phyloP scores from a whole-genome alignment of 2,329 filamentous ascomycete genomes.

The Alternaria postmessia region DNA sequence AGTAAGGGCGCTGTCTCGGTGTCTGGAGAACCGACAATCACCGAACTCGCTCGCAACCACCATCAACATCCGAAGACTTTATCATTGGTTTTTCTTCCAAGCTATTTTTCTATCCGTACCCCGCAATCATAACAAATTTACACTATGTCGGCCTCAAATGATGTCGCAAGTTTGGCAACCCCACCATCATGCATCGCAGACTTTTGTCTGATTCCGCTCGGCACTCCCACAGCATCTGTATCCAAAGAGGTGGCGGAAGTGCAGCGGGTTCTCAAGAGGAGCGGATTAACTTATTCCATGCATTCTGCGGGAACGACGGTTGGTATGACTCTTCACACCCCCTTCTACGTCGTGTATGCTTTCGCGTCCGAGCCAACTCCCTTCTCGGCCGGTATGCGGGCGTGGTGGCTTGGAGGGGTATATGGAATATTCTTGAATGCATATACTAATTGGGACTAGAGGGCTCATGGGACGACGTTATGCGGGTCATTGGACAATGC shows the following conservation, averaged over 20 bases:
- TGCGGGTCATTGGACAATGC: constrained; percentile 61
- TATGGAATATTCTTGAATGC: neutral
- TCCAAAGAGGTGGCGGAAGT: constrained; percentile 81
- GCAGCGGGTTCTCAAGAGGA: constrained; percentile 82
- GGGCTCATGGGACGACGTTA: constrained; percentile 89
- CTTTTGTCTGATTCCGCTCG: constrained; percentile 89
- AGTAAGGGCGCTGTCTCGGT: neutral
- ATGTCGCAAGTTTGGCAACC: constrained; percentile 56
- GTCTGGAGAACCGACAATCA: neutral
- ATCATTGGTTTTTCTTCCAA: neutral
- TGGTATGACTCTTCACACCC: constrained; percentile 62
- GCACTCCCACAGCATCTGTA: constrained; percentile 60
- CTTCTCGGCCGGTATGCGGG: constrained; percentile 16
- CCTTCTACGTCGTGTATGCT: neutral
- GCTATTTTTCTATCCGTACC: neutral
- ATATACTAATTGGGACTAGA: constrained; percentile 62
- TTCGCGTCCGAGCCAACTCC: constrained; percentile 6
- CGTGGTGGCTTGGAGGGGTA: constrained; percentile 10
- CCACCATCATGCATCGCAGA: constrained; percentile 83
- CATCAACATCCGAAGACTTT: neutral
- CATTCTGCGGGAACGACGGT: constrained; percentile 94
- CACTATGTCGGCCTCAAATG: constrained; percentile 31
- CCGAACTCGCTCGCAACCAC: neutral
- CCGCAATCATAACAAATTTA: neutral
- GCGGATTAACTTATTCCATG: constrained; percentile 84